phyloP scores from a whole-genome alignment of 2,329 filamentous ascomycete species.

The Trichoderma asperellum region DNA sequence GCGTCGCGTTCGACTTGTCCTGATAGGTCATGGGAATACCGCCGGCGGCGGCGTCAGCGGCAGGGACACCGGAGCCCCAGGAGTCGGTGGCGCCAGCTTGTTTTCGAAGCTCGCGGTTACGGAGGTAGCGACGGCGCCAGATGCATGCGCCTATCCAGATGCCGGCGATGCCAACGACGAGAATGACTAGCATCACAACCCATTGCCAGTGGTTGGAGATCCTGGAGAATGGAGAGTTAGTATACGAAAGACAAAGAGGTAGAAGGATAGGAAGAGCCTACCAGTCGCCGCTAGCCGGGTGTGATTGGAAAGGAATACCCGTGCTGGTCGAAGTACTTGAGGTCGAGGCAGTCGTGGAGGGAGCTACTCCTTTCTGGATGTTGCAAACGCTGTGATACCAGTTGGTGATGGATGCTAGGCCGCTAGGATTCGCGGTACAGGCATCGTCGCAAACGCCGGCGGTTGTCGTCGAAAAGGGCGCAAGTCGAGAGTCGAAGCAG shows the following conservation, averaged over 20 bases:
- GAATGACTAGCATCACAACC: conserved; percentile 79
- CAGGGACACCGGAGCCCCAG: conserved; percentile 41
- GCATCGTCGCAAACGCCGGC: conserved; percentile 64
- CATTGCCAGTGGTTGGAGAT: conserved; percentile 73
- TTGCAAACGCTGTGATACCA: conserved; percentile 74
- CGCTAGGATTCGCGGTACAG: conserved; percentile 54
- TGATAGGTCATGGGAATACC: conserved; percentile 33
- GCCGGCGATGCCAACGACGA: conserved; percentile 68
- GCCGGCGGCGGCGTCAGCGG: conserved; percentile 34
- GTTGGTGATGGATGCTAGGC: conserved; percentile 60
- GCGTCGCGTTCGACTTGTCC: conserved; percentile 25
- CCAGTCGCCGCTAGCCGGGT: conserved; percentile 50
- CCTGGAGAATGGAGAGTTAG: conserved; percentile 49
- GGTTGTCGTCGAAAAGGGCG: conserved; percentile 59
- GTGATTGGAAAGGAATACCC: conserved; percentile 19
- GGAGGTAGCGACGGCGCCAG: conserved; percentile 74
- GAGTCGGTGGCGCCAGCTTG: conserved; percentile 42
- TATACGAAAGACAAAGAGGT: background rate
- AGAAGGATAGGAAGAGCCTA: conserved; percentile 38
- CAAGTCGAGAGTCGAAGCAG: conserved; percentile 66
- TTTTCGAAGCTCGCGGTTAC: conserved; percentile 65
- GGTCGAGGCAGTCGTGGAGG: conserved; percentile 29
- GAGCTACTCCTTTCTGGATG: conserved; percentile 40
- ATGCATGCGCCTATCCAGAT: conserved; percentile 71
- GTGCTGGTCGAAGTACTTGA: conserved; percentile 21